phyloP scores from a whole-genome alignment of 179 eudicot genomes.

The Beta corolliflora region DNA sequence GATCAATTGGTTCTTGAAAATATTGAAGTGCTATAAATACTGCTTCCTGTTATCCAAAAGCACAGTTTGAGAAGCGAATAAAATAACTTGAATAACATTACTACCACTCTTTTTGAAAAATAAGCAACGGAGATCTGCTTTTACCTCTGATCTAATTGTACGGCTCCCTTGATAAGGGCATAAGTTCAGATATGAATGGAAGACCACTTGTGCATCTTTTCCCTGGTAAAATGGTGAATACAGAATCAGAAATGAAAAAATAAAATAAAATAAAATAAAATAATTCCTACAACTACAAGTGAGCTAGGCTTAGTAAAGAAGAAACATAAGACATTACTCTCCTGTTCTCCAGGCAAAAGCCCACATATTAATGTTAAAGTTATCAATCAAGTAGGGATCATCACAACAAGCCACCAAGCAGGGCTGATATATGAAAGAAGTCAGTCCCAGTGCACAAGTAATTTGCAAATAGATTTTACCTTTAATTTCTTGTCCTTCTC shows the following conservation, averaged over 20 bases:
- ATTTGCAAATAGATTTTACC: constrained; percentile 40
- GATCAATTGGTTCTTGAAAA: constrained; percentile 85
- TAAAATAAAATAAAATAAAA: neutral
- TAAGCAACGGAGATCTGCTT: neutral
- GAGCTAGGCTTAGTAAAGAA: neutral
- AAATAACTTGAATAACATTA: neutral
- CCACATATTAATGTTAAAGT: neutral
- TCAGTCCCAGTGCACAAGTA: neutral
- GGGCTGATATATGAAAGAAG: neutral
- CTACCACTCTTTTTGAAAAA: neutral
- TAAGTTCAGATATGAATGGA: constrained; percentile 68
- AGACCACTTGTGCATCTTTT: constrained; percentile 46
- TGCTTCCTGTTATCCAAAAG: constrained; percentile 68
- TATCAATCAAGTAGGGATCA: constrained; percentile 6
- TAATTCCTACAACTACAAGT: neutral
- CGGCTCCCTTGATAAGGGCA: constrained; percentile 98
- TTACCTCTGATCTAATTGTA: constrained; percentile 95
- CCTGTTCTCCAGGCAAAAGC: neutral
- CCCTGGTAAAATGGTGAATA: constrained; percentile 33
- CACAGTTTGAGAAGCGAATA: neutral
- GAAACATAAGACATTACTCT: neutral
- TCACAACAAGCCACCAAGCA: neutral
- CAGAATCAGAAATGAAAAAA: neutral
- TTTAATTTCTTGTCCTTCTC: constrained; percentile 74
- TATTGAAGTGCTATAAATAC: constrained; percentile 86